Percentiles rank a stretch among this genome's conserved stretches.
Evolutionary conservation across 2,329 filamentous ascomycete genomes (phyloP).

Genomic region (Pestalotiopsis sp.): DNA sequence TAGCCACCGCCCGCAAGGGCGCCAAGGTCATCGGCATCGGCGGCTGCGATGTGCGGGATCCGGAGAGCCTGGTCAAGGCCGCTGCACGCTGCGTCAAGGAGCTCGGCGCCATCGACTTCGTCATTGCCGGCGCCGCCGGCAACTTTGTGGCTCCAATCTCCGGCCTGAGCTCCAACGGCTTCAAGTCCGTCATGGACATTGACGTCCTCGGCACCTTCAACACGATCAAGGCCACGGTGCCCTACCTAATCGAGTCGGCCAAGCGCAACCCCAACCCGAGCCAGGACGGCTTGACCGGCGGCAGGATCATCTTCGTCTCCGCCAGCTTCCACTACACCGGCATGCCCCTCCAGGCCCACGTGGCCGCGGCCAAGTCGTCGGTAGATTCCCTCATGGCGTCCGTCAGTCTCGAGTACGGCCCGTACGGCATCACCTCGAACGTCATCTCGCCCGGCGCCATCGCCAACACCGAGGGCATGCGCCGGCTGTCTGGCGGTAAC

Average conservation of each 20-base stretch:
- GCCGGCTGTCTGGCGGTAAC: conserved; percentile 52
- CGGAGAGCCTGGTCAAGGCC: conserved; percentile 68
- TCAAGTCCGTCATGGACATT: conserved; percentile 95
- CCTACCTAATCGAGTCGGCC: conserved; percentile 77
- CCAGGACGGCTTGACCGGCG: conserved; percentile 68
- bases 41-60: conserved; percentile 74
- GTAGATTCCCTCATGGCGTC: conserved; percentile 83
- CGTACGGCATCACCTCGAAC: conserved; percentile 83
- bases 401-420: conserved; percentile 87
- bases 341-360: conserved; percentile 83
- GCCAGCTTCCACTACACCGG: conserved; percentile 92
- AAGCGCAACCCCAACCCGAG: conserved; percentile 59
- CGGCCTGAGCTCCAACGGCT: conserved; percentile 82
- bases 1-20: conserved; percentile 75
- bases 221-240: conserved; percentile 88
- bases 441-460: conserved; percentile 89
- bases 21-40: conserved; percentile 88
- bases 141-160: conserved; percentile 91
- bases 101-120: conserved; percentile 86
- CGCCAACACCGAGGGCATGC: conserved; percentile 78
- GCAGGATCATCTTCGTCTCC: conserved; percentile 86
- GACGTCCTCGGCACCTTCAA: conserved; percentile 94
- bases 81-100: conserved; percentile 80
- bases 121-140: conserved; percentile 92
- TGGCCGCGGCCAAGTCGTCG: conserved; percentile 87